These are phyloP conservation scores for Dendrothele bispora DNA, from an alignment of 768 basidiomycete genomes.

Conservation along the genomic window DNA sequence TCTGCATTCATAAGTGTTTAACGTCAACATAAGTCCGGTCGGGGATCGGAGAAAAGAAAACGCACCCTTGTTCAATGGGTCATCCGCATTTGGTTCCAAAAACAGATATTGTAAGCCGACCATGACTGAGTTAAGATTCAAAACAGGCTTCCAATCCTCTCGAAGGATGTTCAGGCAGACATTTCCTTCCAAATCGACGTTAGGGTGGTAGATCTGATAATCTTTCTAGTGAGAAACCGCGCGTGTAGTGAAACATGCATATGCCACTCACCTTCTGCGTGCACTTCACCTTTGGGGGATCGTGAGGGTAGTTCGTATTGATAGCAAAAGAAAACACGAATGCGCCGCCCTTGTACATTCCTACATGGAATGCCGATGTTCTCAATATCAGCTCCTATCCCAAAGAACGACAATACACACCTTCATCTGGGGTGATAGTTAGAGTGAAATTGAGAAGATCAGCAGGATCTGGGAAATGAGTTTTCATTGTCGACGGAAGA, in stretches of 20 bases:
- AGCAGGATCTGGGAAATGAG: constrained; percentile 85
- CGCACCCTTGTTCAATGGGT: constrained; percentile 96
- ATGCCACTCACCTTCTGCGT: constrained; percentile 73
- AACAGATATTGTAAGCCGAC: constrained; percentile 98
- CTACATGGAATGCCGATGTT: constrained; percentile 47
- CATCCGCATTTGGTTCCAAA: constrained; percentile 97
- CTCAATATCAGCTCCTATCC: no score
- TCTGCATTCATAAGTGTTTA: constrained; percentile 48
- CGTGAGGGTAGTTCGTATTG: constrained; percentile 98
- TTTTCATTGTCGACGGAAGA: constrained; percentile 94
- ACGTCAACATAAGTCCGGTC: neutral
- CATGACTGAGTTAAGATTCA: constrained; percentile 98
- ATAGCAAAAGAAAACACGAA: constrained; percentile 95
- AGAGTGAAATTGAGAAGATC: constrained; percentile 97
- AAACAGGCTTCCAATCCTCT: constrained; percentile 99
- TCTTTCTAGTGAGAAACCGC: neutral
- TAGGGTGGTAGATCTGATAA: constrained; percentile 94
- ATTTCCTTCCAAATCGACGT: constrained; percentile 96
- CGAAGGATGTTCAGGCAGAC: constrained; percentile 98
- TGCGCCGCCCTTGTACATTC: constrained; percentile 96
- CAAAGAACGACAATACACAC: no score
- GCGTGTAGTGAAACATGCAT: neutral
- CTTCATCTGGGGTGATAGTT: constrained; percentile 96
- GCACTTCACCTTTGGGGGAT: constrained; percentile 99
- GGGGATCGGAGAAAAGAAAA: constrained; percentile 2